A percentile compares a stretch with the other conserved stretches of the same genome.
phyloP scores from a whole-genome alignment of 179 eudicot genomes.

The Vitellaria paradoxa region DNA sequence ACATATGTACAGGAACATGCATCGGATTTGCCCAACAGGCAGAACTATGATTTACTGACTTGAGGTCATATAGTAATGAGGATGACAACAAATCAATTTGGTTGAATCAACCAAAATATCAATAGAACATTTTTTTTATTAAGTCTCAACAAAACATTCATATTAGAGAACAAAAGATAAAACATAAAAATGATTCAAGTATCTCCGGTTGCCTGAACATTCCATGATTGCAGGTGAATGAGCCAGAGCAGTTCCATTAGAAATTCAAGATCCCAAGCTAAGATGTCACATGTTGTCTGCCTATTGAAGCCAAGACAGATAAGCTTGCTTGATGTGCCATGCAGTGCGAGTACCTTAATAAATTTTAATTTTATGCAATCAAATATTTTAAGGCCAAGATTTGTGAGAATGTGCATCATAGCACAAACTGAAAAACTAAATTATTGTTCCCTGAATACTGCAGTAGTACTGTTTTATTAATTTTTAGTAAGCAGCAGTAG shows the following conservation, averaged over 20 bases:
- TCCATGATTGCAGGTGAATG: not conserved
- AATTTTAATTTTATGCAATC: too few species aligned
- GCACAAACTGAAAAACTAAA: not conserved
- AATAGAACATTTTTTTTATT: too few species aligned
- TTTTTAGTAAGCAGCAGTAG: not conserved
- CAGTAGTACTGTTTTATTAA: not conserved
- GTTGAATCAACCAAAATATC: not conserved
- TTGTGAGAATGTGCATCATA: not conserved
- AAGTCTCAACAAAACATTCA: too few species aligned
- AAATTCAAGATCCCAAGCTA: conserved; percentile 2
- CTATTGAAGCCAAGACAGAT: not conserved
- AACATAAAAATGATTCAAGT: not conserved
- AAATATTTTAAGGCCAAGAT: not conserved
- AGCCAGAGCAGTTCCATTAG: not conserved
- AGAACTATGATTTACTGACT: not conserved
- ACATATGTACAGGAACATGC: not conserved
- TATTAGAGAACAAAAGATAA: not conserved
- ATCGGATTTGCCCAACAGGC: not conserved
- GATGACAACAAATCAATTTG: not conserved
- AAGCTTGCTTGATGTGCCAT: not conserved
- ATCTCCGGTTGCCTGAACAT: not conserved
- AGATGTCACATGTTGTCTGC: not conserved
- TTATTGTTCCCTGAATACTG: not conserved
- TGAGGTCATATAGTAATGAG: not conserved
- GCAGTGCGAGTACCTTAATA: not conserved